Conservation (phyloP, 805 yeast genomes). For the Lachancea lanzarotensis region DNA sequence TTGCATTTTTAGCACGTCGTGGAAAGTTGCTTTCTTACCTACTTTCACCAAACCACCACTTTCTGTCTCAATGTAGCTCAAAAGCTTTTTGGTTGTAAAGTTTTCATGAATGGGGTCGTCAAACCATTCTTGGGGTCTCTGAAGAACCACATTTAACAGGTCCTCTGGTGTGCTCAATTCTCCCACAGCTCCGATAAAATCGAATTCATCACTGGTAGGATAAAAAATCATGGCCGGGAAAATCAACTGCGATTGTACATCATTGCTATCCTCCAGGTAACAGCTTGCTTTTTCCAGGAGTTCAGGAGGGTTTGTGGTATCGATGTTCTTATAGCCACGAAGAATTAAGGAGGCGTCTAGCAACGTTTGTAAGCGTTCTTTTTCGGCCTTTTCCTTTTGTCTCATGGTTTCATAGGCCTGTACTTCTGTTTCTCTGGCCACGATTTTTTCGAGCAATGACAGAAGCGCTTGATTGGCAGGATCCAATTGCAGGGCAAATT, state of each 20-base stretch:
- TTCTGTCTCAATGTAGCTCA: slow-evolving; percentile 74
- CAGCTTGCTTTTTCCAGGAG: slow-evolving; percentile 47
- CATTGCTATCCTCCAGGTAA: slow-evolving; percentile 55
- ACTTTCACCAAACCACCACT: slow-evolving; percentile 81
- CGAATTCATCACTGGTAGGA: slow-evolving; percentile 80
- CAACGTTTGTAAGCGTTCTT: slow-evolving; percentile 37
- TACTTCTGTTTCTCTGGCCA: slow-evolving; percentile 33
- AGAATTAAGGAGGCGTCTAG: slow-evolving; percentile 54
- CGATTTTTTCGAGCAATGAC: slow-evolving; percentile 38
- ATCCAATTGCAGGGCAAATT: slow-evolving; percentile 61
- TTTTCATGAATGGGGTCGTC: slow-evolving; percentile 50
- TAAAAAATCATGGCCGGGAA: slow-evolving; percentile 76
- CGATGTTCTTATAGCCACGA: slow-evolving; percentile 48
- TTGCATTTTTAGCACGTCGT: slow-evolving; percentile 55
- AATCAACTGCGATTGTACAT: slow-evolving; percentile 70
- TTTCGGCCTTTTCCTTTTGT: slow-evolving; percentile 28
- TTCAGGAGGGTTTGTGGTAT: slow-evolving; percentile 50
- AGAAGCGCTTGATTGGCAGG: slow-evolving; percentile 51
- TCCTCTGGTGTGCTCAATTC: slow-evolving; percentile 66
- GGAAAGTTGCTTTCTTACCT: slow-evolving; percentile 67
- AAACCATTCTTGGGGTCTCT: slow-evolving; percentile 67
- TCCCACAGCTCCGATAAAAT: slow-evolving; percentile 66
- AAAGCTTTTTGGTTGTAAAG: slow-evolving; percentile 53
- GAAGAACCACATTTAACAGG: slow-evolving; percentile 50
- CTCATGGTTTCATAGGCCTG: slow-evolving; percentile 27